These are phyloP conservation scores for Saccharomycopsis hybrid DNA, from an alignment of 1,139 yeast species.

Conservation along the genomic window DNA sequence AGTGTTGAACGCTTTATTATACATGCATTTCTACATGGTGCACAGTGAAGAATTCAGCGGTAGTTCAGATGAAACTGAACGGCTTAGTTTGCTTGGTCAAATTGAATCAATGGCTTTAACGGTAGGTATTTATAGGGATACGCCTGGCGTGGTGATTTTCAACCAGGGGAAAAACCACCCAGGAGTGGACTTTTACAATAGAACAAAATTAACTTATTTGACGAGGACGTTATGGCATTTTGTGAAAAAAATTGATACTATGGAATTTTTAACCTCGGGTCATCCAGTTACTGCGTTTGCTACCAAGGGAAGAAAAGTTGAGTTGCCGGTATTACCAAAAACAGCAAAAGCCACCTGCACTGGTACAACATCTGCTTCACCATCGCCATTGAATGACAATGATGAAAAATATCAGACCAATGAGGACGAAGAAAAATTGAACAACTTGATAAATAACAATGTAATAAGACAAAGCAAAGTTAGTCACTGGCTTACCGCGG, in stretches of 20 bases:
- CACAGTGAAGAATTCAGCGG: conserved; percentile 7
- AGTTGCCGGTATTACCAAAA: too few species aligned
- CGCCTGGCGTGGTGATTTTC: not conserved
- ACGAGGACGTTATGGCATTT: conserved; percentile 4
- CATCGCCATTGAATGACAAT: too few species aligned
- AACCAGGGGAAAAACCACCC: conserved; percentile 3
- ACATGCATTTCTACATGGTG: conserved; percentile 5
- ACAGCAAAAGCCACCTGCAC: too few species aligned
- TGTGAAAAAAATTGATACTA: not conserved
- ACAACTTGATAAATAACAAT: conserved; percentile 1
- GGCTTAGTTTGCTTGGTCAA: not conserved
- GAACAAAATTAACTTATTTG: conserved; percentile 1
- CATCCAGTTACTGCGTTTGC: too few species aligned
- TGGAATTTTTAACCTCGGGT: conserved; percentile 8
- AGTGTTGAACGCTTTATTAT: conserved; percentile 4
- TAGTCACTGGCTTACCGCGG: too few species aligned
- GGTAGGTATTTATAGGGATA: conserved; percentile 6
- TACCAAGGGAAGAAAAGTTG: too few species aligned
- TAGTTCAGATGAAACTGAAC: conserved; percentile 3
- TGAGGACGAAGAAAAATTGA: not conserved
- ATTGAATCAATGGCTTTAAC: not conserved
- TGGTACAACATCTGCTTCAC: too few species aligned
- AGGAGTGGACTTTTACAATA: conserved; percentile 10
- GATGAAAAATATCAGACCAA: not conserved
- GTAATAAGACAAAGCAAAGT: not conserved